Evolutionary conservation across 1,284 basidiomycete genomes (phyloP), one percentile per base, ranked within the genome.

Genomic region (Pyrrhoderma lamaoense): DNA sequence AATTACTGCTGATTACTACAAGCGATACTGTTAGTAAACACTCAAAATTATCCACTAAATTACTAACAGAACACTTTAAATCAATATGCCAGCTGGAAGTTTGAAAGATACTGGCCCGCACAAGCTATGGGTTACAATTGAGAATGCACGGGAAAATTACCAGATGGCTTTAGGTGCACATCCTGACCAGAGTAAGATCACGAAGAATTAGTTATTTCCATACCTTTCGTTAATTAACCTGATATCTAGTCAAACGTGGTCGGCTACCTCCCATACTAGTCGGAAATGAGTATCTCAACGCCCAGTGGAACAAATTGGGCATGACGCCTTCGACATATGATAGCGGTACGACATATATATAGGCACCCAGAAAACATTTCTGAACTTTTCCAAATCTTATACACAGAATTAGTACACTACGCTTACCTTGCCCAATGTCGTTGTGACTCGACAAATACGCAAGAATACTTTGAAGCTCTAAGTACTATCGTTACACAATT

Each of bases 381-480:
- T 7, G 4, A 18, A 40, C 5, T 40, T 22, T 8, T 18, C 21
- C 38, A 38, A 23, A 47, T 42, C 55, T 45, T 23, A 11, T 19
- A 35, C 49, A 27, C 55, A 89, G 87, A 84, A 22, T 67, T 86
- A 5, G 71, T 90, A 45, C 69, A 69, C n/a, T 89, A 85, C 61
- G 85, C 79, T 0, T 90, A 89, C 60, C 67, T 82, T 49, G 80
- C 84, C 0, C 85, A 89, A 64, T 84, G 80, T 60, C 82, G 86
- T 52, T 90, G 87, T 63, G 79, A 88, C 59, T 85, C 86, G 22
- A 66, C 62, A 2, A 64, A 71, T 38, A 89, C 85, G 0, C 58
- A 76, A 3, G 61, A 67, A 13, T 84, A 87, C 62, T 88, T 85
- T 64, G 74, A 76, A 2, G 70, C 73, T 46, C 67, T 89, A 44